A percentile compares a stretch with the other conserved stretches of the same genome.
Evolutionary conservation across 306 rosid species (phyloP).

Genomic region (Prinsepia uniflora): DNA sequence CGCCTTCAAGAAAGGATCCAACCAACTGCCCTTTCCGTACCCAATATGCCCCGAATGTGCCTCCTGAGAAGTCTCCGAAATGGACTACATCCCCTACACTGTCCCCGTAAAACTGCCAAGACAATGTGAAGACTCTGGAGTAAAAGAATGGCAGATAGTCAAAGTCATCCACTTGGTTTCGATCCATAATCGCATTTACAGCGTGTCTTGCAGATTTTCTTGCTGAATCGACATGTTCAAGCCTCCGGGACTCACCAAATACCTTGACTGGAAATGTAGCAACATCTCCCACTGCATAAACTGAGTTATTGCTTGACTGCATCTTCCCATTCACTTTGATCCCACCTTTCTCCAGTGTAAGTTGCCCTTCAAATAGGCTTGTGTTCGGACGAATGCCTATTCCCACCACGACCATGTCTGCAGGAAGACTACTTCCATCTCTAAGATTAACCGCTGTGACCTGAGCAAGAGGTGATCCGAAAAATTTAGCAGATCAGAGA

Average conservation of each 20-base stretch:
- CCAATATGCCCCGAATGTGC: constrained; percentile 90
- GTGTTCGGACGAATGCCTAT: constrained; percentile 98
- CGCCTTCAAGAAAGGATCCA: constrained; percentile 77
- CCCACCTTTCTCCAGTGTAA: constrained; percentile 95
- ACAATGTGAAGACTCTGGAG: constrained; percentile 85
- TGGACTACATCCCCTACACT: constrained; percentile 73
- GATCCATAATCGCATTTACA: constrained; percentile 75
- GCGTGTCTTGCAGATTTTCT: constrained; percentile 80
- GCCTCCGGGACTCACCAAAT: constrained; percentile 82
- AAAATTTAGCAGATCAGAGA: not conserved
- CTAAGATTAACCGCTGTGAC: constrained; percentile 80
- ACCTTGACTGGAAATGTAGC: constrained; percentile 95
- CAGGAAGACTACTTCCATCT: constrained; percentile 66
- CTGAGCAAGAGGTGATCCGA: constrained; percentile 36
- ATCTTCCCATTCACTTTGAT: constrained; percentile 89
- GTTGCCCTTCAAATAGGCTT: constrained; percentile 92
- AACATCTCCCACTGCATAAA: constrained; percentile 93
- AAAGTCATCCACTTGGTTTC: constrained; percentile 54
- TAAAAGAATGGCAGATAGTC: constrained; percentile 93
- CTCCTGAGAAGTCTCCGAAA: constrained; percentile 72
- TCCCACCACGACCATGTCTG: constrained; percentile 93
- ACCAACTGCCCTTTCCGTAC: constrained; percentile 75
- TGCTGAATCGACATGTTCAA: constrained; percentile 92
- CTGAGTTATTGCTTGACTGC: constrained; percentile 82
- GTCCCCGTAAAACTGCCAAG: constrained; percentile 98